Percentiles rank a stretch among this genome's conserved stretches.
These are phyloP conservation scores for Ogataea trehaloabstinens DNA, from an alignment of 805 yeast genomes.

Conservation along the genomic window DNA sequence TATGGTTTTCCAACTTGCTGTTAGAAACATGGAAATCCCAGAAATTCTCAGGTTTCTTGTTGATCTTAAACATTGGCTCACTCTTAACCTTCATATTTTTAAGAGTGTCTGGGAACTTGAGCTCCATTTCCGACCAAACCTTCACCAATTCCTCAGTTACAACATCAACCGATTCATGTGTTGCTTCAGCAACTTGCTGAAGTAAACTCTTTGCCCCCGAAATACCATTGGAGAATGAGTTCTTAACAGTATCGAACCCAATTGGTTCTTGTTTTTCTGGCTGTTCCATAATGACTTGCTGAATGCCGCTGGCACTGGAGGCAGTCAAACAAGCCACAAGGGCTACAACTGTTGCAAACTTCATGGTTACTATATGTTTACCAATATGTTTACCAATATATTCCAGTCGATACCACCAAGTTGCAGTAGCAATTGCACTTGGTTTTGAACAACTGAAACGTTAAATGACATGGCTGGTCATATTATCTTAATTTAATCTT, in stretches of 20 bases:
- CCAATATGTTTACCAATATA: no score
- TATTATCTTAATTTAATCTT: no score
- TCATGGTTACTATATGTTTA: neutral
- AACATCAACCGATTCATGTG: conserved; percentile 49
- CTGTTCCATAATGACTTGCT: neutral
- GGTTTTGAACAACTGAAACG: no score
- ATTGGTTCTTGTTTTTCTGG: conserved; percentile 11
- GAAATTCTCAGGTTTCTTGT: conserved; percentile 31
- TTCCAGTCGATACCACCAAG: no score
- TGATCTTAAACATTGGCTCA: conserved; percentile 43
- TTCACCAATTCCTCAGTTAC: conserved; percentile 48
- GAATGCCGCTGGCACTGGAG: neutral
- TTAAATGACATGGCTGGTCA: no score
- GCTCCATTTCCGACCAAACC: conserved; percentile 64
- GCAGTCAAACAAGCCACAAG: neutral
- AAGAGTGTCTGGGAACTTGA: conserved; percentile 57
- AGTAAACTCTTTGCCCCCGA: conserved; percentile 25
- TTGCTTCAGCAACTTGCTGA: conserved; percentile 46
- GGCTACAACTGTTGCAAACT: neutral
- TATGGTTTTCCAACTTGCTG: conserved; percentile 42
- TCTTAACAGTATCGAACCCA: conserved; percentile 3
- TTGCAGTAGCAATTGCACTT: no score
- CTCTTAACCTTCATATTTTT: conserved; percentile 48
- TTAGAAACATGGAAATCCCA: conserved; percentile 35
- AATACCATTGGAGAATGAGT: conserved; percentile 1